phyloP scores from a whole-genome alignment of 2,329 filamentous ascomycete genomes.

The Xylariales sp. region DNA sequence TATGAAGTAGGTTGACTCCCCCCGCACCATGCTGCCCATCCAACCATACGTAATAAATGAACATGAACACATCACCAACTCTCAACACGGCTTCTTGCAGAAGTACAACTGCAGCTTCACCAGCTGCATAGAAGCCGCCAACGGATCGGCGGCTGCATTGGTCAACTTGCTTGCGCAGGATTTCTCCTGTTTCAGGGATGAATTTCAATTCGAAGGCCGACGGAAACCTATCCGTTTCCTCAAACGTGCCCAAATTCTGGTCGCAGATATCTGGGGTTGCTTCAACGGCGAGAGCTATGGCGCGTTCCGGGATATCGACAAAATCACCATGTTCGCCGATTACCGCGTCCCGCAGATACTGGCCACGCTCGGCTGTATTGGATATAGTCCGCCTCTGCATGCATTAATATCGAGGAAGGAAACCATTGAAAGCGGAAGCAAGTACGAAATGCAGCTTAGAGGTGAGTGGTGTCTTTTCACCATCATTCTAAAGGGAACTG shows the following conservation, averaged over 20 bases:
- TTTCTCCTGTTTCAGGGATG: slow-evolving; percentile 89
- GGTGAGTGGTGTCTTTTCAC: slow-evolving; percentile 60
- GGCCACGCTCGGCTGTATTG: slow-evolving; percentile 81
- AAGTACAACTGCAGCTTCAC: slow-evolving; percentile 80
- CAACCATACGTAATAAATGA: slow-evolving; percentile 23
- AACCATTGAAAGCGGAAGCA: slow-evolving; percentile 75
- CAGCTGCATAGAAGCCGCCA: slow-evolving; percentile 78
- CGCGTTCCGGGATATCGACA: slow-evolving; percentile 88
- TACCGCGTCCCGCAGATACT: slow-evolving; percentile 97
- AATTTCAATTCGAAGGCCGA: slow-evolving; percentile 78
- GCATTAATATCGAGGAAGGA: slow-evolving; percentile 73
- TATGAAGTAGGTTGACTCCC: slow-evolving; percentile 69
- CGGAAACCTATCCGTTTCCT: slow-evolving; percentile 79
- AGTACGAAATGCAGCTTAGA: slow-evolving; percentile 88
- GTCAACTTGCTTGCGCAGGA: slow-evolving; percentile 87
- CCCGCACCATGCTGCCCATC: slow-evolving; percentile 36
- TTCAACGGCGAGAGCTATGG: slow-evolving; percentile 86
- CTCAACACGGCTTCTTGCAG: slow-evolving; percentile 55
- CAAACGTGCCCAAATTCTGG: slow-evolving; percentile 95
- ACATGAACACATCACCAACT: slow-evolving; percentile 33
- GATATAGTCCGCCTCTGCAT: slow-evolving; percentile 84
- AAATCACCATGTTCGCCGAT: slow-evolving; percentile 98
- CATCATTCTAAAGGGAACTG: not conserved
- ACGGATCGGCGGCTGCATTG: slow-evolving; percentile 82
- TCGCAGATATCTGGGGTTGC: slow-evolving; percentile 96